Conservation (phyloP, 1,284 basidiomycete species). For the Pascua guehoae region DNA sequence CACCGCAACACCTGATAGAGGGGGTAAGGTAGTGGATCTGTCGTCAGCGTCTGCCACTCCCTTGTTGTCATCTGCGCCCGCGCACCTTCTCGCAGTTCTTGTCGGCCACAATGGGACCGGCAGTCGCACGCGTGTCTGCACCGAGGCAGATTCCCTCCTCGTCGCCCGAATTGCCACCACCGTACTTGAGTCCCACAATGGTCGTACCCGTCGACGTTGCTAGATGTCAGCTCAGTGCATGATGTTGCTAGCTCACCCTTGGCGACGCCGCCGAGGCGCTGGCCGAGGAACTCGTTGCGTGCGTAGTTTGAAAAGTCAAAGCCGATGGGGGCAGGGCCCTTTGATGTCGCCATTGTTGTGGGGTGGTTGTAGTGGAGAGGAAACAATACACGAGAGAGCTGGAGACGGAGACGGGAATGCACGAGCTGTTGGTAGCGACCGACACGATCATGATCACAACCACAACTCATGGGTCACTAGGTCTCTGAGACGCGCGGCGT, state of each 20-base stretch:
- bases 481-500: slow-evolving; percentile 12
- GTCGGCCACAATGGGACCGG: slow-evolving; percentile 92
- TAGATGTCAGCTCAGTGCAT: slow-evolving; percentile 45
- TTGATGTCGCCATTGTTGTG: slow-evolving; percentile 31
- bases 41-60: slow-evolving; percentile 5
- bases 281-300: slow-evolving; percentile 72
- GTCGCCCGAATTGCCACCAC: slow-evolving; percentile 51
- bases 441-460: background rate
- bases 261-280: slow-evolving; percentile 51
- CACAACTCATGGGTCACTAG: background rate
- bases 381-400: background rate
- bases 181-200: slow-evolving; percentile 87
- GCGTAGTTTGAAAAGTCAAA: slow-evolving; percentile 69
- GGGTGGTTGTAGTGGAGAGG: background rate
- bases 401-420: background rate
- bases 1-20: slow-evolving; percentile 94
- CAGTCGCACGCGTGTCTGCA: slow-evolving; percentile 94
- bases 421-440: background rate
- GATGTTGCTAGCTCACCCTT: slow-evolving; percentile 27
- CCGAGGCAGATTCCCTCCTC: slow-evolving; percentile 91
- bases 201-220: slow-evolving; percentile 96
- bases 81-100: slow-evolving; percentile 99
- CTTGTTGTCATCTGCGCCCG: background rate
- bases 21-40: slow-evolving; percentile 97
- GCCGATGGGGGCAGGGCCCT: slow-evolving; percentile 47